Conservation (phyloP, 2,329 filamentous ascomycete genomes). For the Elsinoe australis region DNA sequence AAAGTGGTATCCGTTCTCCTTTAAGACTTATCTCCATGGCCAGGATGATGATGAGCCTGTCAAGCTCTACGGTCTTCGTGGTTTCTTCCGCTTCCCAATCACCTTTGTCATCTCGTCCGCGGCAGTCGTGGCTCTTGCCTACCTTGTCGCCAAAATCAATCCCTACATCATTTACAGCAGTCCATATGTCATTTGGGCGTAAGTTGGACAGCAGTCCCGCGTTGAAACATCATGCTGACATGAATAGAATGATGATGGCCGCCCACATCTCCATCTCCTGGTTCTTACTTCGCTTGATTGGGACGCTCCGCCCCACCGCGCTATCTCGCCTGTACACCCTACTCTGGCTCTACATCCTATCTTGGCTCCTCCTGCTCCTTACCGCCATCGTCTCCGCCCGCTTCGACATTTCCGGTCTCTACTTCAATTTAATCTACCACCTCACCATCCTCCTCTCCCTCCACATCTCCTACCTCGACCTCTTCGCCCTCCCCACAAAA, state of each 20-base stretch:
- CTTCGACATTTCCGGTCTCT: constrained; percentile 64
- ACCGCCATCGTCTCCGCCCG: constrained; percentile 71
- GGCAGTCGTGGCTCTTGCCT: constrained; percentile 63
- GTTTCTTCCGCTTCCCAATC: constrained; percentile 76
- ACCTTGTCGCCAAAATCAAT: constrained; percentile 73
- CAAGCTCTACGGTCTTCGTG: constrained; percentile 64
- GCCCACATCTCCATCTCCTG: constrained; percentile 75
- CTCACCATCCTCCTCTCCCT: constrained; percentile 66
- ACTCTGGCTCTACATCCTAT: constrained; percentile 73
- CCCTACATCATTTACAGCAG: constrained; percentile 88
- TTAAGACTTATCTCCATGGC: constrained; percentile 53
- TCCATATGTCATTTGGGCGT: constrained; percentile 71
- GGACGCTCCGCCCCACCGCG: constrained; percentile 74
- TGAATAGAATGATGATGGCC: constrained; percentile 63
- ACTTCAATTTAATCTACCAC: constrained; percentile 74
- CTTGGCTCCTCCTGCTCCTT: constrained; percentile 64
- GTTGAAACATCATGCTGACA: not conserved
- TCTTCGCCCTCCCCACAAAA: constrained; percentile 66
- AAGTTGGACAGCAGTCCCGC: constrained; percentile 15
- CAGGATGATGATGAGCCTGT: constrained; percentile 54
- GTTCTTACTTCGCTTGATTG: constrained; percentile 71
- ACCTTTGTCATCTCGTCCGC: constrained; percentile 61
- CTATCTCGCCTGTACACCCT: constrained; percentile 73
- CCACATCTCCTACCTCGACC: constrained; percentile 67
- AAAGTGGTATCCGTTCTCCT: constrained; percentile 83